phyloP scores from a whole-genome alignment of 2,329 filamentous ascomycete genomes.

The Trichoderma asperellum region DNA sequence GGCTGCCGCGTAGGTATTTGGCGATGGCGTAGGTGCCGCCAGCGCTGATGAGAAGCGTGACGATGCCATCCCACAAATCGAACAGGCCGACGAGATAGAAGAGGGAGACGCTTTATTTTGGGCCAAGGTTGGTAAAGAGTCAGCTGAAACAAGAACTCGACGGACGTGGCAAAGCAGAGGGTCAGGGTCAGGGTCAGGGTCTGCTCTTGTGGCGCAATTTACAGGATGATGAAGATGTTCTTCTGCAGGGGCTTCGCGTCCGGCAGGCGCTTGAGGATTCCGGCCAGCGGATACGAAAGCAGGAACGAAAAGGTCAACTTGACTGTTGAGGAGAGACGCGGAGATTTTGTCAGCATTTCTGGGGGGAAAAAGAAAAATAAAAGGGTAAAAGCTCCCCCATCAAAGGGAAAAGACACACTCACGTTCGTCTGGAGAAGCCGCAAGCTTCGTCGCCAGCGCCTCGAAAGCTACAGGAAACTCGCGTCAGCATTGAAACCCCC shows the following conservation, averaged over 20 bases:
- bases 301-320: slow-evolving; percentile 92
- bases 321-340: slow-evolving; percentile 57
- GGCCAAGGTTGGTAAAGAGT: slow-evolving; percentile 16
- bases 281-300: slow-evolving; percentile 89
- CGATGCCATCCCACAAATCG: slow-evolving; percentile 83
- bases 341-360: neutral
- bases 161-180: no score
- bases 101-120: slow-evolving; percentile 65
- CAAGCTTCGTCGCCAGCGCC: slow-evolving; percentile 39
- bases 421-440: slow-evolving; percentile 46
- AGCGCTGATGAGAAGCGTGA: slow-evolving; percentile 78
- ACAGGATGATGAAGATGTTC: slow-evolving; percentile 85
- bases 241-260: slow-evolving; percentile 82
- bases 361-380: no score
- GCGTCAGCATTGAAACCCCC: slow-evolving; percentile 15
- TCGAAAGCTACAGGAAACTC: slow-evolving; percentile 41
- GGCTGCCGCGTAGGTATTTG: slow-evolving; percentile 74
- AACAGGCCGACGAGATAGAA: slow-evolving; percentile 96
- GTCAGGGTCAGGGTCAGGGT: no score
- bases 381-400: no score
- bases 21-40: slow-evolving; percentile 82
- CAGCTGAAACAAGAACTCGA: neutral
- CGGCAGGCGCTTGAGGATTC: slow-evolving; percentile 83
- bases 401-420: no score
- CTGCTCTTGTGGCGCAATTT: slow-evolving; percentile 34